Evolutionary conservation across 331 rosid species (phyloP).

Genomic region (Stylosanthes scabra): DNA sequence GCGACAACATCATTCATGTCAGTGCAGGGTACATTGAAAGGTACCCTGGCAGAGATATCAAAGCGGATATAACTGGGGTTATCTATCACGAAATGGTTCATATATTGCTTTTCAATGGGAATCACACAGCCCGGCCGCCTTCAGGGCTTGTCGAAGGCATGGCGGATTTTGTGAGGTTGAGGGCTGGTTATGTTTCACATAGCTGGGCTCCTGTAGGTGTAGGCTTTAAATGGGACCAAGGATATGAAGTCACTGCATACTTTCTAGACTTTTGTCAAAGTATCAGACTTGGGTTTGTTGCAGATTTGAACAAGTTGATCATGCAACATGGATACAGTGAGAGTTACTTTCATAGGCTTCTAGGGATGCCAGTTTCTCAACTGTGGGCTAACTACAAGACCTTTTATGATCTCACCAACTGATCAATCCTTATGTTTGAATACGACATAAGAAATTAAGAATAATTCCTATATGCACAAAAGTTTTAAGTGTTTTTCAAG

Average conservation of each 20-base stretch:
- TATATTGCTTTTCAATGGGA: constrained; percentile 60
- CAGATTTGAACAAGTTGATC: constrained; percentile 50
- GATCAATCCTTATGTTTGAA: background rate
- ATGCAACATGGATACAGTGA: constrained; percentile 45
- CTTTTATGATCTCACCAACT: constrained; percentile 1
- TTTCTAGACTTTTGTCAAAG: constrained; percentile 56
- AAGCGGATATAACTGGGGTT: constrained; percentile 46
- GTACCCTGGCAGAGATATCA: constrained; percentile 44
- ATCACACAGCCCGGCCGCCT: constrained; percentile 38
- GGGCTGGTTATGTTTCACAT: constrained; percentile 47
- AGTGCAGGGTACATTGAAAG: constrained; percentile 44
- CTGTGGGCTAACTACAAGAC: constrained; percentile 55
- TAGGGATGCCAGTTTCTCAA: constrained; percentile 56
- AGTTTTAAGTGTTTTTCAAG: no score
- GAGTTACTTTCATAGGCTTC: constrained; percentile 51
- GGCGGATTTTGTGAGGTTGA: constrained; percentile 64
- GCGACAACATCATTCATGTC: constrained; percentile 44
- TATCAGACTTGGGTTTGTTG: constrained; percentile 58
- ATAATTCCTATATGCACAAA: no score
- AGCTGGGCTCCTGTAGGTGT: constrained; percentile 51
- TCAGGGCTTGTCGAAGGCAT: constrained; percentile 59
- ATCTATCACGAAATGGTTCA: constrained; percentile 52
- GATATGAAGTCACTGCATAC: constrained; percentile 58
- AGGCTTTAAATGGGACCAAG: constrained; percentile 54
- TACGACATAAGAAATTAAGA: no score